Evolutionary conservation across 805 yeast species (phyloP).

Genomic region (Cyberlindnera maritima): DNA sequence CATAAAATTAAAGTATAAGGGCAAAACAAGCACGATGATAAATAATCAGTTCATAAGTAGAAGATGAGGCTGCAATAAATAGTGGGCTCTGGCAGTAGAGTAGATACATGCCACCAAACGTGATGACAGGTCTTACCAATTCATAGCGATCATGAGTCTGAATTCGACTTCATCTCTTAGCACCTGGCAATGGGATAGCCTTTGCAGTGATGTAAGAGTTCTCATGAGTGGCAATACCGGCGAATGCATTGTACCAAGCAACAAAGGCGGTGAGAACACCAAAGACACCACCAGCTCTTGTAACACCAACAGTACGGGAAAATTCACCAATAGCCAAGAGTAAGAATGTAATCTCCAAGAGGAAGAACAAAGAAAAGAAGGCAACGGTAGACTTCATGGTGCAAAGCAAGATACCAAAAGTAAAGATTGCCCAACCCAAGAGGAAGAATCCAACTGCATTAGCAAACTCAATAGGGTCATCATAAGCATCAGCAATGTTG

Average conservation of each 20-base stretch:
- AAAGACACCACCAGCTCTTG: constrained; percentile 54
- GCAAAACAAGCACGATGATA: too few species aligned
- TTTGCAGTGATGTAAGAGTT: constrained; percentile 42
- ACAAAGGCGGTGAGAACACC: constrained; percentile 52
- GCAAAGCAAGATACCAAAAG: constrained; percentile 48
- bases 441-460: constrained; percentile 59
- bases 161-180: too few species aligned
- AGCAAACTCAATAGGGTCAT: constrained; percentile 34
- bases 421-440: constrained; percentile 63
- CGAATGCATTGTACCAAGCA: constrained; percentile 62
- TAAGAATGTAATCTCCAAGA: constrained; percentile 52
- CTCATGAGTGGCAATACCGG: constrained; percentile 56
- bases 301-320: constrained; percentile 37
- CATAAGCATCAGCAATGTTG: constrained; percentile 56
- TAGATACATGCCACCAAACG: too few species aligned
- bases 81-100: too few species aligned
- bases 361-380: constrained; percentile 54
- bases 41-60: too few species aligned
- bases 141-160: too few species aligned
- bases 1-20: too few species aligned
- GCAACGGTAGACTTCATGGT: constrained; percentile 66
- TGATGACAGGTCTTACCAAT: too few species aligned
- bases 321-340: constrained; percentile 53
- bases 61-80: too few species aligned
- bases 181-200: constrained; percentile 34